phyloP scores from a whole-genome alignment of 1,284 basidiomycete species.

The Bjerkandera adusta region DNA sequence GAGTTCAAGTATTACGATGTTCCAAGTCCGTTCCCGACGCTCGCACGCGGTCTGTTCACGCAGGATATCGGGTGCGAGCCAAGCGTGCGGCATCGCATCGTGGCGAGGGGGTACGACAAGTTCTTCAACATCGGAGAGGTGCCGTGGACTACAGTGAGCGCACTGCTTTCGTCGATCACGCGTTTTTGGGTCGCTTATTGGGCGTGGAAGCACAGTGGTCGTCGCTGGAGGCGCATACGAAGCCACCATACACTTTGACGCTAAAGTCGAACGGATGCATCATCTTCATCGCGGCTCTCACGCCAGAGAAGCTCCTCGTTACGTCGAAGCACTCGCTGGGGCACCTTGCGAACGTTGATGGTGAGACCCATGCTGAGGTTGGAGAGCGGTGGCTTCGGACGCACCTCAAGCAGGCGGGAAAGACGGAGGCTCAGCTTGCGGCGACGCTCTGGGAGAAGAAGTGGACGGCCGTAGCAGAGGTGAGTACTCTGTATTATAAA shows the following conservation, averaged over 20 bases:
- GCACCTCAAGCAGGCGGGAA: constrained; percentile 66
- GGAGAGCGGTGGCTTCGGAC: constrained; percentile 83
- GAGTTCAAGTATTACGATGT: constrained; percentile 90
- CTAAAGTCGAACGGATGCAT: constrained; percentile 98
- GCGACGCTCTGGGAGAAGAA: constrained; percentile 77
- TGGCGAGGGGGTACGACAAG: constrained; percentile 95
- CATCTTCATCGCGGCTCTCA: constrained; percentile 92
- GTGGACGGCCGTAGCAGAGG: constrained; percentile 91
- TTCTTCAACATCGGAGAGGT: constrained; percentile 99
- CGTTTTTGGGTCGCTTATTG: neutral
- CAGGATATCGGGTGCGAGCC: constrained; percentile 37
- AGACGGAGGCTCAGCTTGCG: constrained; percentile 77
- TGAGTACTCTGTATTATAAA: constrained; percentile 32
- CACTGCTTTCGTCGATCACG: neutral
- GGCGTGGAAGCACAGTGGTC: constrained; percentile 77
- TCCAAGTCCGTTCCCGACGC: constrained; percentile 88
- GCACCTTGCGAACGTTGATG: constrained; percentile 29
- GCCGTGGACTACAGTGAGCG: constrained; percentile 85
- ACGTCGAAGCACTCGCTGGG: constrained; percentile 94
- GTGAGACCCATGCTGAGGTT: constrained; percentile 61
- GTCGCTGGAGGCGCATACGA: constrained; percentile 69
- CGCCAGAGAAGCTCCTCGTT: constrained; percentile 73
- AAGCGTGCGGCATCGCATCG: constrained; percentile 61
- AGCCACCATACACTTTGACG: constrained; percentile 84
- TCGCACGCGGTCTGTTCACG: constrained; percentile 87